Conservation (phyloP, 495 filamentous ascomycete genomes). For the Trichoderma erinaceum region DNA sequence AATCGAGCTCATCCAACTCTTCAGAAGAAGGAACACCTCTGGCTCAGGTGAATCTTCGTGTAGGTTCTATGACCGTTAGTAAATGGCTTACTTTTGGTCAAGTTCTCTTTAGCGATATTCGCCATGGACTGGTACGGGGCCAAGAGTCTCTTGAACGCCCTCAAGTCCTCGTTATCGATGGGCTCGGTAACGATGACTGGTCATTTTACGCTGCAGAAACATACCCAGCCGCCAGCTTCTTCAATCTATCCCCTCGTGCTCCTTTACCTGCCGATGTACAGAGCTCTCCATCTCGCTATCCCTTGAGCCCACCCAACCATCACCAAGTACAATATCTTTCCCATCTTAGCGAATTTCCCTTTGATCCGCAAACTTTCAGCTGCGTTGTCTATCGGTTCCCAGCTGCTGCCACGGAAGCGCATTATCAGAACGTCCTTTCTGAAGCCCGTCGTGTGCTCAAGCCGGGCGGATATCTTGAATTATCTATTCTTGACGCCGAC, state of each 20-base stretch:
- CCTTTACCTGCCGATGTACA: constrained; percentile 32
- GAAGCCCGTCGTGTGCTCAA: constrained; percentile 89
- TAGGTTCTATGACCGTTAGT: constrained; percentile 59
- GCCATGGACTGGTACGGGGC: constrained; percentile 60
- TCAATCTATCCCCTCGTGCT: constrained; percentile 64
- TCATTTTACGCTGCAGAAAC: constrained; percentile 94
- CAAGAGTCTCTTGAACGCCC: constrained; percentile 45
- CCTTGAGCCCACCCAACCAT: constrained; percentile 71
- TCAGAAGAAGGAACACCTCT: constrained; percentile 51
- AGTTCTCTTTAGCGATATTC: constrained; percentile 88
- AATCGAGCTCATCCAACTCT: constrained; percentile 37
- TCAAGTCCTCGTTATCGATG: constrained; percentile 83
- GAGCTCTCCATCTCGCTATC: constrained; percentile 31
- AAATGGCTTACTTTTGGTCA: constrained; percentile 92
- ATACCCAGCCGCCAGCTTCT: constrained; percentile 78
- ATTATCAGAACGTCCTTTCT: constrained; percentile 73
- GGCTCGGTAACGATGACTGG: constrained; percentile 83
- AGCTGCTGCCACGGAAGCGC: constrained; percentile 58
- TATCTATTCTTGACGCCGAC: constrained; percentile 78
- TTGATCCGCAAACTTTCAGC: constrained; percentile 78
- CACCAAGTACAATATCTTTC: constrained; percentile 72
- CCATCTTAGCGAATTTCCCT: constrained; percentile 69
- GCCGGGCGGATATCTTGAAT: constrained; percentile 82
- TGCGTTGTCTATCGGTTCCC: constrained; percentile 88
- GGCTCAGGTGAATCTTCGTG: constrained; percentile 74